Evolutionary conservation across 1,284 basidiomycete species (phyloP), one percentile per base, ranked within the genome.

Genomic region (Pisolithus thermaeus): DNA sequence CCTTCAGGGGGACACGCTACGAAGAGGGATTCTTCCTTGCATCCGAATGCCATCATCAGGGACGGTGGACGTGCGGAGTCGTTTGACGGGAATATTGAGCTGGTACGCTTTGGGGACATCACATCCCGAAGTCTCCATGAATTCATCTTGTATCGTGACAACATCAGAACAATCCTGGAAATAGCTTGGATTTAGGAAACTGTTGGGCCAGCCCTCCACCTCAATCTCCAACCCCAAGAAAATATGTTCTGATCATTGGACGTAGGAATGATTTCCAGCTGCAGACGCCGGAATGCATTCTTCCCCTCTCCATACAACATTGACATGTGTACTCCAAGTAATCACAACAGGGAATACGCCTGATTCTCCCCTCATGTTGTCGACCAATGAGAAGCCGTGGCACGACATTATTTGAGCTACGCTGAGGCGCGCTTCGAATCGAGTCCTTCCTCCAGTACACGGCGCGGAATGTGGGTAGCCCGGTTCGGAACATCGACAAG

Each of bases 181-280:
- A 7, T 8, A 28, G 20, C 43, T 22, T 32, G 44, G 41, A 28
- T 38, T 28, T 3, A 48, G 47, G 22, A 51, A 37, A 12, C 28
- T 20, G 14, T 22, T 38, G 7, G 35, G 1, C 16, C 37, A 23
- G 6, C 20, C 28, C 22, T 36, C 27, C 11, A 36, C 12, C 40
- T 42, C 14, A 23, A 12, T 2, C 16, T 3, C 22, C 18, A 40
- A 30, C 28, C 27, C 53, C 53, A 56, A 18, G 53, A 49, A 44
- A 57, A 57, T 32, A 56, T 57, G 32, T 35, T 51, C n/a, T 56
- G 55, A 28, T 56, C 54, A 28, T 46, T 51, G n/a, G 46, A 53
- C 20, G 16, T 52, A 12, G 38, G 44, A 9, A 56, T 56, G 27
- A 56, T 51, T 44, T 56, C 54, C 25, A 46, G 27, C 30, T 53